Percentiles rank a stretch among this genome's conserved stretches.
Evolutionary conservation across 2,329 filamentous ascomycete species (phyloP).

Genomic region (Aureobasidium melanogenum): DNA sequence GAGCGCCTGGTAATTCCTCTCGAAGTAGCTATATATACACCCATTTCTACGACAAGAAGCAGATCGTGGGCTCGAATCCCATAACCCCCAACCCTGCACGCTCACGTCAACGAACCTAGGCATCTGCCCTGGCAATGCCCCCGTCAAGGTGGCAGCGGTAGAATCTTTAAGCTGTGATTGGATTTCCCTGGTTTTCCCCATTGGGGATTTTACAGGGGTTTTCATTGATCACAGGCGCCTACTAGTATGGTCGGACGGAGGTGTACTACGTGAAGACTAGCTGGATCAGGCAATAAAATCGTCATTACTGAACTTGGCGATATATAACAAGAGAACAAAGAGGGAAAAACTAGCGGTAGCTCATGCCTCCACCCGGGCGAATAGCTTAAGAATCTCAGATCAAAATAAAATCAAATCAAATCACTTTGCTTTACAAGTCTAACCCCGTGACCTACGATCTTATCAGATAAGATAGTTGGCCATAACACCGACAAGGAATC

Average conservation of each 20-base stretch:
- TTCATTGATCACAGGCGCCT: neutral
- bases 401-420: no score
- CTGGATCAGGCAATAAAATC: neutral
- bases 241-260: neutral
- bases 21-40: constrained; percentile 7
- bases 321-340: neutral
- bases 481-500: no score
- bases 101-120: constrained; percentile 14
- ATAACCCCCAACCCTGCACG: neutral
- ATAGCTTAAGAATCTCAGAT: constrained; percentile 1
- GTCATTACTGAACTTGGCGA: constrained; percentile 4
- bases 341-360: neutral
- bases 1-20: constrained; percentile 4
- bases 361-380: neutral
- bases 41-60: neutral
- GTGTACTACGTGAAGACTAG: constrained; percentile 4
- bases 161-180: neutral
- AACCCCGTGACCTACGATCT: no score
- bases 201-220: neutral
- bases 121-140: neutral
- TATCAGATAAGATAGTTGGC: no score
- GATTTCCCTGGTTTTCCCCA: constrained; percentile 1
- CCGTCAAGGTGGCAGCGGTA: neutral
- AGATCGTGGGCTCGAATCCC: neutral
- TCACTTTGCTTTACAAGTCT: no score